Base-by-base conservation (phyloP, 78 protist species). In the Capsaspora owczarzaki region DNA sequence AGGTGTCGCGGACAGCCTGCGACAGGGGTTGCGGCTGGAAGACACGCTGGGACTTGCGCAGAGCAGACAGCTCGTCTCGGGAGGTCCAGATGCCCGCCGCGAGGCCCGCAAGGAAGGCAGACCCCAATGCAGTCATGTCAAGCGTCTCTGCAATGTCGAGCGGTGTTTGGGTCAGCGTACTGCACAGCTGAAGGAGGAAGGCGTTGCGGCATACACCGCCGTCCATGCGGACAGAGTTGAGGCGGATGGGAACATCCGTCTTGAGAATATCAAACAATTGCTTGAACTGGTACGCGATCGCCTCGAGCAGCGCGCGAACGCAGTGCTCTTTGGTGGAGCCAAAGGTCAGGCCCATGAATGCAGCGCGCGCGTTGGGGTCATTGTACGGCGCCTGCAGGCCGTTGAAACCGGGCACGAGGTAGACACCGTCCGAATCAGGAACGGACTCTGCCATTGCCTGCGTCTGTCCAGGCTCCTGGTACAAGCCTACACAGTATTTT, bases 371-470 rank as follows among this genome's bases (percentile, higher is more conserved):
- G 8, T 29, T 20, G 6, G 72, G 72, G 40, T 63, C 41, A 41
- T 63, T 63, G 72, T 63, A 63, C 23, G 72, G 72, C 72, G 23
- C 72, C 35, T 35, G 72, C 14, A 63, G 72, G 3, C 72, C 72
- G 41, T 25, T 63, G 72, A 63, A 35, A 1, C 42, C 72, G 41
- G 72, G 72, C 19, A 35, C 72, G 10, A 63, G 10, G 41, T 12
- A 35, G 19, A 63, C 72, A 25, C 72, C 72, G 66, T 56, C 25
- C 35, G 66, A 25, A 12, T 56, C 66, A 16, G 4, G 4, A 16
- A 56, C 66, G 66, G 66, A 56, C 66, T 56, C 25, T 2, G 66
- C 66, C 66, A 56, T 56, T 16, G 12, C 66, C 33, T 29, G 12
- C 66, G 66, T 56, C 66, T 56, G 12, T 3, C 33, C 66, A 10